Evolutionary conservation across 345 rosid genomes (phyloP).

Genomic region (Euphorbia peplus): DNA sequence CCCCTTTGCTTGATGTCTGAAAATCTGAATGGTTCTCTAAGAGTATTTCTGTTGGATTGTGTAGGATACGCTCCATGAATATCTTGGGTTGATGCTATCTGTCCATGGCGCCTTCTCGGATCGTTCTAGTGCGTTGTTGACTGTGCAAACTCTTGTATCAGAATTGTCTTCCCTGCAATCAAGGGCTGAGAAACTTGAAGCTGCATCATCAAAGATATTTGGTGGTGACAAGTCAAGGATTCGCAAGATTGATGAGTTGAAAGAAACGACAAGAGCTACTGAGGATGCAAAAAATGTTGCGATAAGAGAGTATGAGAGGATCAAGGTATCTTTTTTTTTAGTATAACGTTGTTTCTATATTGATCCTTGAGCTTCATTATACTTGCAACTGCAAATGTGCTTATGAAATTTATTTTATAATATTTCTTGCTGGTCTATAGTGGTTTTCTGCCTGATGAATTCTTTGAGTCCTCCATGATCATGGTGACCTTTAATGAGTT

Average conservation of each 20-base stretch:
- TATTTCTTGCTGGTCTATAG: not conserved
- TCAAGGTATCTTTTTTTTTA: conserved; percentile 49
- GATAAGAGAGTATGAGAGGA: conserved; percentile 77
- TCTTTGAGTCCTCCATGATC: not conserved
- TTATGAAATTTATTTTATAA: not conserved
- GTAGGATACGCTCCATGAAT: conserved; percentile 89
- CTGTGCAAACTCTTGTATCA: conserved; percentile 86
- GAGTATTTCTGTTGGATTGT: not conserved
- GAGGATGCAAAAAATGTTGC: conserved; percentile 91
- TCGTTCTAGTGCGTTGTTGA: conserved; percentile 79
- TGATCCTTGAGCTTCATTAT: not conserved
- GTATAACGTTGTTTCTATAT: not conserved
- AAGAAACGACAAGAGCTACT: conserved; percentile 70
- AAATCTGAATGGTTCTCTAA: not conserved
- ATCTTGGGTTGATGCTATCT: conserved; percentile 85
- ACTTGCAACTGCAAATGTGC: not conserved
- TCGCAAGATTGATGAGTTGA: conserved; percentile 79
- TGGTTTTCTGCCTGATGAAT: not conserved
- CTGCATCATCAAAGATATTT: conserved; percentile 88
- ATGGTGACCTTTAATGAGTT: not conserved
- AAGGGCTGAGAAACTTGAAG: conserved; percentile 88
- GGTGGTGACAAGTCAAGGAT: conserved; percentile 97
- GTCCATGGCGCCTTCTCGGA: conserved; percentile 89
- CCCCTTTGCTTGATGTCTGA: conserved; percentile 8
- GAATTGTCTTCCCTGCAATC: conserved; percentile 66